phyloP scores from a whole-genome alignment of 2,329 filamentous ascomycete genomes.

The Penicillium capsulatum region DNA sequence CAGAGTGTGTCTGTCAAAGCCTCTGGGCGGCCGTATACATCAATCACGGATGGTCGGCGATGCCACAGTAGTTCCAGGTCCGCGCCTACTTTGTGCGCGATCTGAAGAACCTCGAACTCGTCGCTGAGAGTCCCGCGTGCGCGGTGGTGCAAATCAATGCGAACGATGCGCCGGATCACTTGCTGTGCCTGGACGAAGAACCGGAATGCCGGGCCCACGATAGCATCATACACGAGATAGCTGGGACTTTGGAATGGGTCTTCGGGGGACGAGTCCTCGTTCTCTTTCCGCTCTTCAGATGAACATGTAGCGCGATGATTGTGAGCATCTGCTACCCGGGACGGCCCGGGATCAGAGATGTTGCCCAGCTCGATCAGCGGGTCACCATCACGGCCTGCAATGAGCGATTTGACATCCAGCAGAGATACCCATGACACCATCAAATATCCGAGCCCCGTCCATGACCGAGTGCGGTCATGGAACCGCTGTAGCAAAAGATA shows the following conservation, averaged over 20 bases:
- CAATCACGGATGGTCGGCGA: constrained; percentile 29
- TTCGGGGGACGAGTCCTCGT: constrained; percentile 14
- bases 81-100: constrained; percentile 35
- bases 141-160: constrained; percentile 37
- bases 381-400: constrained; percentile 36
- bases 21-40: constrained; percentile 30
- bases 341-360: constrained; percentile 11
- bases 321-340: neutral
- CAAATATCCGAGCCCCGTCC: constrained; percentile 28
- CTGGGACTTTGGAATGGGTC: constrained; percentile 23
- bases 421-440: constrained; percentile 33
- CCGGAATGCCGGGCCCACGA: constrained; percentile 31
- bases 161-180: constrained; percentile 33
- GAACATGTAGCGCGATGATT: too few species aligned
- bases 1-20: constrained; percentile 25
- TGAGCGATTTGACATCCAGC: constrained; percentile 34
- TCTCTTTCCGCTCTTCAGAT: constrained; percentile 10
- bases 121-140: constrained; percentile 36
- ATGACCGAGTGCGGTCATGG: constrained; percentile 23
- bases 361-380: constrained; percentile 29
- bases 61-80: constrained; percentile 37
- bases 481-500: constrained; percentile 31
- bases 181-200: constrained; percentile 35
- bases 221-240: constrained; percentile 31
- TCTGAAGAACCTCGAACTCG: constrained; percentile 38